Conservation (phyloP, 2,329 filamentous ascomycete species). For the Hymenoscyphus infarciens region DNA sequence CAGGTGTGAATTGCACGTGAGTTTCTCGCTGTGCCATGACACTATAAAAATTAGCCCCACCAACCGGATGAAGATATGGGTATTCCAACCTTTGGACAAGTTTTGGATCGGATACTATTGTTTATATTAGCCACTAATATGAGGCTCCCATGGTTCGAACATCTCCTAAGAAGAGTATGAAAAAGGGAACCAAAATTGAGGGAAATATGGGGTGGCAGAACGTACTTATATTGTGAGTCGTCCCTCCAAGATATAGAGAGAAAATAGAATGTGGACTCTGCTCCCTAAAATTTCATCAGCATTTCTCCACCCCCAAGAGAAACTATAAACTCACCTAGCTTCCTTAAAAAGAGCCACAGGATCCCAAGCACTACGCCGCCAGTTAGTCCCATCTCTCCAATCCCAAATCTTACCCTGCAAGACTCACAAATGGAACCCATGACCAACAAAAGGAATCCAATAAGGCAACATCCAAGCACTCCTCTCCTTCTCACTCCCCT, state of each 20-base stretch:
- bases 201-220: constrained; percentile 4
- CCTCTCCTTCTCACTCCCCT: constrained; percentile 16
- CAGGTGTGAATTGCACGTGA: constrained; percentile 19
- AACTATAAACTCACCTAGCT: constrained; percentile 23
- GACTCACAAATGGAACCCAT: constrained; percentile 47
- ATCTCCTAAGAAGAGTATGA: neutral
- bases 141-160: neutral
- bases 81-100: constrained; percentile 23
- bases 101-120: constrained; percentile 26
- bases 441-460: constrained; percentile 56
- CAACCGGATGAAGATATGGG: neutral
- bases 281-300: constrained; percentile 22
- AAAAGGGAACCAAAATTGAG: neutral
- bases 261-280: constrained; percentile 31
- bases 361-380: constrained; percentile 32
- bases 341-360: constrained; percentile 25
- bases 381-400: constrained; percentile 39
- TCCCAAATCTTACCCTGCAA: neutral
- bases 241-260: constrained; percentile 27
- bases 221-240: constrained; percentile 31
- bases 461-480: constrained; percentile 51
- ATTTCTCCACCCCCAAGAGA: neutral
- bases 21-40: constrained; percentile 29
- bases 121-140: constrained; percentile 3
- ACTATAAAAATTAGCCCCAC: constrained; percentile 19